These are phyloP conservation scores for Sextonia rubra DNA, from an alignment of 164 flowering plant genomes.

Conservation along the genomic window DNA sequence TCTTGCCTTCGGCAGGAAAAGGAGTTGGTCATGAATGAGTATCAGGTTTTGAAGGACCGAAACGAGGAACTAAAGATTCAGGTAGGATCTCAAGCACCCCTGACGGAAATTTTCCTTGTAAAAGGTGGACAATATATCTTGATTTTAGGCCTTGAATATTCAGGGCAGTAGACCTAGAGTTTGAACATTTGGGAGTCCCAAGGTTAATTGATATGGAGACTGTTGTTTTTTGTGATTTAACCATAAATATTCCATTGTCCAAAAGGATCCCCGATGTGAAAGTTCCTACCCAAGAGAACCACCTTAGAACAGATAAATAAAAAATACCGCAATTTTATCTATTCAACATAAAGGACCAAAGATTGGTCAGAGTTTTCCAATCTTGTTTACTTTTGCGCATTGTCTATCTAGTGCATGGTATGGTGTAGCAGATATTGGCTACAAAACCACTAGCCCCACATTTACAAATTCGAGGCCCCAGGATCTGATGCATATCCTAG, in stretches of 20 bases:
- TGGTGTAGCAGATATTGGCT: background rate
- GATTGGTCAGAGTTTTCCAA: background rate
- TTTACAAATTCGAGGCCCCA: background rate
- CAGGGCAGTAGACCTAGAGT: background rate
- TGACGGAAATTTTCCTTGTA: background rate
- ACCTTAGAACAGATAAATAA: background rate
- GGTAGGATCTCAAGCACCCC: constrained; percentile 30
- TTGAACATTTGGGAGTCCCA: background rate
- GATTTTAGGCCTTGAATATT: background rate
- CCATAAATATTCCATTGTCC: background rate
- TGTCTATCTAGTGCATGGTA: background rate
- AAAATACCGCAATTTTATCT: background rate
- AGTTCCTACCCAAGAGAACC: background rate
- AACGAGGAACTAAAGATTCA: constrained; percentile 56
- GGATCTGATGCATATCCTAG: background rate
- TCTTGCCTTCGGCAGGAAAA: constrained; percentile 42
- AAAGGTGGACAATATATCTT: background rate
- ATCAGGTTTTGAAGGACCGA: constrained; percentile 38
- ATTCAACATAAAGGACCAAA: too few relatives aligned
- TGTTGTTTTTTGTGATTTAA: too few relatives aligned
- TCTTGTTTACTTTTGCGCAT: background rate
- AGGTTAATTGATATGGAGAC: background rate
- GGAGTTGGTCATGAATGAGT: constrained; percentile 60
- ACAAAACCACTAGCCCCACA: background rate
- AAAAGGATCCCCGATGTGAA: background rate